A percentile compares a stretch with the other conserved stretches of the same genome.
These are phyloP conservation scores for Umbelopsis vinacea DNA, from an alignment of 192 early-diverging fungal genomes.

Conservation along the genomic window DNA sequence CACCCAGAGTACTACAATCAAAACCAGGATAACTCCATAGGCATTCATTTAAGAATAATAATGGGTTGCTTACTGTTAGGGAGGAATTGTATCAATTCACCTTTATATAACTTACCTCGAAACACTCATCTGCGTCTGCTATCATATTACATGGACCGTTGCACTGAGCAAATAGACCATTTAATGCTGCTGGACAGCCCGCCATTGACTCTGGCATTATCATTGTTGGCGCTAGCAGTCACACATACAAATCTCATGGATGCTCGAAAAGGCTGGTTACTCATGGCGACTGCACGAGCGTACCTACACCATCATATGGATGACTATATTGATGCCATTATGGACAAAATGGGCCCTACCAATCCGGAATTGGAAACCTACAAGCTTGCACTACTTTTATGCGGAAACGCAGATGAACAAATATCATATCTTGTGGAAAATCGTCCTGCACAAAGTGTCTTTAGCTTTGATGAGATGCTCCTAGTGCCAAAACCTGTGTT, in stretches of 20 bases:
- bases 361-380: constrained; percentile 2
- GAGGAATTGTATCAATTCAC: no score
- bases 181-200: neutral
- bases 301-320: neutral
- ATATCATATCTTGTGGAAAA: neutral
- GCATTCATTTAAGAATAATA: no score
- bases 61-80: no score
- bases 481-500: neutral
- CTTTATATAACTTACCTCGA: no score
- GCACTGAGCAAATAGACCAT: no score
- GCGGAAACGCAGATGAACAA: neutral
- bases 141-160: no score
- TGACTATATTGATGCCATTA: neutral
- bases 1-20: no score
- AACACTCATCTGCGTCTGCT: no score
- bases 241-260: neutral
- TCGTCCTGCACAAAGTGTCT: neutral
- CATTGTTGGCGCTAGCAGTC: neutral
- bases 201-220: neutral
- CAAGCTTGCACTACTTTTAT: neutral
- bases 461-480: neutral
- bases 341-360: neutral
- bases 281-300: neutral
- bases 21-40: no score
- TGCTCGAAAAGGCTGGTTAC: neutral